Evolutionary conservation across 2,329 filamentous ascomycete species (phyloP).

Genomic region (Fusarium pininemorale): DNA sequence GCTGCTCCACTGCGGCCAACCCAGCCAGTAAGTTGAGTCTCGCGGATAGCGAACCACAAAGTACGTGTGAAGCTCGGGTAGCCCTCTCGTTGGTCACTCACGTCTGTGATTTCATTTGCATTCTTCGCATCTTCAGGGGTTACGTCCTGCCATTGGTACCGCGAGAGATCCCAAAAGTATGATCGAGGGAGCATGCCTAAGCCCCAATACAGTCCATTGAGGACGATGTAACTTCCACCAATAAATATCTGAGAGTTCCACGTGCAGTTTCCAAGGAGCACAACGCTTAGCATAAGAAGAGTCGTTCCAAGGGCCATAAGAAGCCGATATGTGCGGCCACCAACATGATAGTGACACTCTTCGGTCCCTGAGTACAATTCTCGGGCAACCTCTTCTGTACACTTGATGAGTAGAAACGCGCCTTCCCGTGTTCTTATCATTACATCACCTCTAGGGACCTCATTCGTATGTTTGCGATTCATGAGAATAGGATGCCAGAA

Average conservation of each 20-base stretch:
- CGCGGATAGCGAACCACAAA: conserved; percentile 67
- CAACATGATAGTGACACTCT: conserved; percentile 65
- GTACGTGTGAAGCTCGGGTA: conserved; percentile 63
- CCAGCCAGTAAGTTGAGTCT: conserved; percentile 63
- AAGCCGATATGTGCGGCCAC: conserved; percentile 56
- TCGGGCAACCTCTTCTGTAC: conserved; percentile 68
- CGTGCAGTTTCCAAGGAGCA: conserved; percentile 69
- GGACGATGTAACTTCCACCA: conserved; percentile 64
- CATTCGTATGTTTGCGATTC: conserved; percentile 57
- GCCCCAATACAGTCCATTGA: conserved; percentile 69
- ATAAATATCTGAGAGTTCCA: conserved; percentile 69
- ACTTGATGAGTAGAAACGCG: conserved; percentile 66
- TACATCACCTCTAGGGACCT: conserved; percentile 66
- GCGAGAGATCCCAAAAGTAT: conserved; percentile 66
- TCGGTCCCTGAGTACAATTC: conserved; percentile 70
- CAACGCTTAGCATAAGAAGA: conserved; percentile 68
- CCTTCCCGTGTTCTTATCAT: conserved; percentile 69
- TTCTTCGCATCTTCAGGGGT: conserved; percentile 51
- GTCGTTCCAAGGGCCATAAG: conserved; percentile 68
- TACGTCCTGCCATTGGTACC: conserved; percentile 56
- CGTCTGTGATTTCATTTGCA: conserved; percentile 47
- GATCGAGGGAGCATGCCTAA: conserved; percentile 59
- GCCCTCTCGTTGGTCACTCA: conserved; percentile 50
- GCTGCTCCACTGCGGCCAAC: conserved; percentile 60
- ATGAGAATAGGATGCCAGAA: conserved; percentile 66